phyloP scores from a whole-genome alignment of 2,329 filamentous ascomycete genomes.

The Bipolaris sorokiniana region DNA sequence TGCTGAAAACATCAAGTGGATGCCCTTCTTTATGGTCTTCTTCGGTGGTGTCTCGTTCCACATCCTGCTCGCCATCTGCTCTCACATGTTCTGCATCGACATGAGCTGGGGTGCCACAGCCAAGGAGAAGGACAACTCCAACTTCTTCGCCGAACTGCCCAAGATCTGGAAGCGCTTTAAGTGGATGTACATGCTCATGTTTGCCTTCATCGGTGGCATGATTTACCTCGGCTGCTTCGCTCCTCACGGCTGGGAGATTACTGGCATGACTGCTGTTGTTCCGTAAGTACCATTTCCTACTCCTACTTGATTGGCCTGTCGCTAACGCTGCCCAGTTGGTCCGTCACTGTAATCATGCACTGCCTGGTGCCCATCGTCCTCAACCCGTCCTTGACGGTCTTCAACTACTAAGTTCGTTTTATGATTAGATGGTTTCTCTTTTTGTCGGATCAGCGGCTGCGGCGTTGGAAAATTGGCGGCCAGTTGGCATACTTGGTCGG shows the following conservation, averaged over 20 bases:
- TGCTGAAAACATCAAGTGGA: slow-evolving; percentile 67
- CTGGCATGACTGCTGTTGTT: slow-evolving; percentile 67
- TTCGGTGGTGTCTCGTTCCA: slow-evolving; percentile 80
- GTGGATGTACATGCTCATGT: slow-evolving; percentile 65
- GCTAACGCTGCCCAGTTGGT: slow-evolving; percentile 53
- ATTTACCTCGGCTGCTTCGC: slow-evolving; percentile 72
- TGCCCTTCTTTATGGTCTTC: slow-evolving; percentile 74
- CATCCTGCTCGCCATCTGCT: slow-evolving; percentile 75
- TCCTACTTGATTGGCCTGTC: not conserved
- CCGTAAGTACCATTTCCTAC: slow-evolving; percentile 51
- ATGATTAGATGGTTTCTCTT: slow-evolving; percentile 9
- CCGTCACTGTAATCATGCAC: slow-evolving; percentile 69
- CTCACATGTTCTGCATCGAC: slow-evolving; percentile 84
- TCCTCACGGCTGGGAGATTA: slow-evolving; percentile 61
- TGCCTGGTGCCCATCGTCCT: slow-evolving; percentile 72
- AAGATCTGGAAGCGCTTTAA: slow-evolving; percentile 81
- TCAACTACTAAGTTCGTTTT: slow-evolving; percentile 66
- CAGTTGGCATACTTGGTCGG: slow-evolving; percentile 13
- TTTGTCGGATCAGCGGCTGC: slow-evolving; percentile 4
- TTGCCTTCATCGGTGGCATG: slow-evolving; percentile 66
- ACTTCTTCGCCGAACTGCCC: slow-evolving; percentile 84
- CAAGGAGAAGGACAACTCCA: slow-evolving; percentile 80
- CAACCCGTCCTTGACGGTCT: slow-evolving; percentile 78
- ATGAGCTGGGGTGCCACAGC: slow-evolving; percentile 85
- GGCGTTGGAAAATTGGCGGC: slow-evolving; percentile 16